Conservation (phyloP, 148 eudicot genomes). For the Cornus florida region DNA sequence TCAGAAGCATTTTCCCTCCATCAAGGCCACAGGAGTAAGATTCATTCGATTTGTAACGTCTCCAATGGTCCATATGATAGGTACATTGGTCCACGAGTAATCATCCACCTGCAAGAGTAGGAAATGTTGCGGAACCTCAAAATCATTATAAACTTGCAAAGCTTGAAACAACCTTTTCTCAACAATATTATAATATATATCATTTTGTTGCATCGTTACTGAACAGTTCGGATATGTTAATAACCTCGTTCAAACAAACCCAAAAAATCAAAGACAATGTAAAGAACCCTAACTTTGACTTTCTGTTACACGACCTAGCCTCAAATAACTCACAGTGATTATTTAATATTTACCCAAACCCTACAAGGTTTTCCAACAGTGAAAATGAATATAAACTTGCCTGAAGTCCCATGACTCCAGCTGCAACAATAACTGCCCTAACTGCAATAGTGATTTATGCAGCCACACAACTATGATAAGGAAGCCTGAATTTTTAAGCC, state of each 20-base stretch:
- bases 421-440: no score
- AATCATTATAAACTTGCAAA: background rate
- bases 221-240: background rate
- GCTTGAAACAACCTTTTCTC: background rate
- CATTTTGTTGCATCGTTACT: background rate
- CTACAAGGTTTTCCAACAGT: no score
- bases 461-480: no score
- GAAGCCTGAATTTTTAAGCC: no score
- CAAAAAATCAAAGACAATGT: background rate
- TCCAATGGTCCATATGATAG: conserved; percentile 95
- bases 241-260: background rate
- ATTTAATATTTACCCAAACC: no score
- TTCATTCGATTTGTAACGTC: conserved; percentile 73
- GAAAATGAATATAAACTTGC: no score
- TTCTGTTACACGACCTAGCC: background rate
- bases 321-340: background rate
- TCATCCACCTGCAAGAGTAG: conserved; percentile 68
- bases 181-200: background rate
- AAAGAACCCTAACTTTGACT: background rate
- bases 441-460: no score
- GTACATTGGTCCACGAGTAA: conserved; percentile 70
- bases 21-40: conserved; percentile 55
- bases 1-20: conserved; percentile 94
- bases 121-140: background rate
- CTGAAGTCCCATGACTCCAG: no score